phyloP scores from a whole-genome alignment of 192 early-diverging fungal species.

The Phycomyces nitens region DNA sequence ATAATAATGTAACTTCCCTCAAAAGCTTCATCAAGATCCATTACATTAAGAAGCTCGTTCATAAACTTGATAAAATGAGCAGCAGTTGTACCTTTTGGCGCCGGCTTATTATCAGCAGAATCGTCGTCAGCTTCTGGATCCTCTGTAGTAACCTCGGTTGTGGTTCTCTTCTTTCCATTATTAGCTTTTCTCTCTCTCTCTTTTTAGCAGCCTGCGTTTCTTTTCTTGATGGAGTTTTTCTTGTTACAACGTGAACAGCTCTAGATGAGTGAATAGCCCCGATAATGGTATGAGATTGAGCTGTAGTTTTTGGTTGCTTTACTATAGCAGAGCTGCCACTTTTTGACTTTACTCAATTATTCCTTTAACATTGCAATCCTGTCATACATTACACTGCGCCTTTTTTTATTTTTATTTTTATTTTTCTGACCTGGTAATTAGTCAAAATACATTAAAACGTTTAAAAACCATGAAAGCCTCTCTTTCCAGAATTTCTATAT shows the following conservation, averaged over 20 bases:
- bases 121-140: slow-evolving; percentile 12
- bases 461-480: no score
- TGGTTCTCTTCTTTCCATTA: not conserved
- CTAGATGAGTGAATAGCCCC: not conserved
- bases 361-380: no score
- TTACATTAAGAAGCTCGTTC: slow-evolving; percentile 5
- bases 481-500: no score
- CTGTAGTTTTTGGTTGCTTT: slow-evolving; percentile 11
- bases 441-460: no score
- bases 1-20: slow-evolving; percentile 9
- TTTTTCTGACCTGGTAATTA: no score
- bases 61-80: slow-evolving; percentile 15
- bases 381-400: no score
- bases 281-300: not conserved
- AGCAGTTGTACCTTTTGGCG: slow-evolving; percentile 9
- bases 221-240: not conserved
- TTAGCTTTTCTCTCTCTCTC: not conserved
- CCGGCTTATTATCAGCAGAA: slow-evolving; percentile 4
- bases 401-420: no score
- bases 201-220: slow-evolving; percentile 1
- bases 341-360: slow-evolving; percentile 4
- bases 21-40: slow-evolving; percentile 6
- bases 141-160: not conserved
- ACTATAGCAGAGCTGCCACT: not conserved
- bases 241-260: not conserved